Evolutionary conservation across 305 asterid species (phyloP), one percentile per base, ranked within the genome.

Genomic region (Fraxinus sp.): DNA sequence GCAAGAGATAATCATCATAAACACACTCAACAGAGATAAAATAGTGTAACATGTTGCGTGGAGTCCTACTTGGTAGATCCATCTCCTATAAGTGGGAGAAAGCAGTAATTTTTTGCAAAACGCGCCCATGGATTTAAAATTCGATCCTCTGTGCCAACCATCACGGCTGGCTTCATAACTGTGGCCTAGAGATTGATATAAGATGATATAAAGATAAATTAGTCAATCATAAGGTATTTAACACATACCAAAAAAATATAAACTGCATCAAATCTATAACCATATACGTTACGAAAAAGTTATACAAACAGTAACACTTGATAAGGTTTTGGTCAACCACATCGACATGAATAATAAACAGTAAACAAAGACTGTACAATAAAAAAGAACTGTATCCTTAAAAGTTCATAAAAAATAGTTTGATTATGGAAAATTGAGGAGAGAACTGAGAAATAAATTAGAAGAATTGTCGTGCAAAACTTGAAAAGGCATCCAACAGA

Each of bases 61-160:
- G 77, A 86, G 77, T 74, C 92, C 1, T 92, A 96, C 98, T 86
- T 94, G 83, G 99, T 97, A 77, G 95, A 88, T 85, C 98, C 99
- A 89, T 84, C 97, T 79, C 98, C 98, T 28, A 97, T 72, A 44
- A 97, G 94, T 24, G 98, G 99, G 82, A 97, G 88, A 89, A 97
- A 97, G 80, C 94, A 84, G 81, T 88, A 97, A 80, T 94, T 94
- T 84, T 93, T 97, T 6, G 89, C 94, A 84, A 97, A 93, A 22
- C 86, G 90, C 26, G 98, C 99, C 99, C 99, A 96, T 78, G 99
- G 84, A 84, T 96, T 96, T 82, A 96, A 80, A 55, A 96, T 87
- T n/a, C 98, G 88, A 85, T 96, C 99, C 89, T 96, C 98, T 71
- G 98, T 94, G 44, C 99, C 99, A 37, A 96, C 77, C 98, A 96